Conservation (phyloP, 176 grass and related monocot species). For the Avena atlantica region DNA sequence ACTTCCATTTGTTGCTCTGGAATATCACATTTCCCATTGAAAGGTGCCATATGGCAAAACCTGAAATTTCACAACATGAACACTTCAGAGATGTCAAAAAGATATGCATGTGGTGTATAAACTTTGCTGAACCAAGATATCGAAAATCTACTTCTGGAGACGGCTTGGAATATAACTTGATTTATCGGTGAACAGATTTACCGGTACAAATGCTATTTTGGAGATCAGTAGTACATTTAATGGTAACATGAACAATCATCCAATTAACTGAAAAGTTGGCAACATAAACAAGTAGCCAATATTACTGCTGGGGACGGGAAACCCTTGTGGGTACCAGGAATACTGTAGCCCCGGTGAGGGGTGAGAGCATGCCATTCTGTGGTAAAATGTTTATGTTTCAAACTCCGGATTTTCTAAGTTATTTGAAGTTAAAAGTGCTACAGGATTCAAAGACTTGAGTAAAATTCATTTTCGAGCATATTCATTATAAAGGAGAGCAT, state of each 20-base stretch:
- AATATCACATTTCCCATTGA: conserved; percentile 66
- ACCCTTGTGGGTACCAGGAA: background rate
- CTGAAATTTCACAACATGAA: conserved; percentile 44
- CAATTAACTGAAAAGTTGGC: no score
- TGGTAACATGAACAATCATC: no score
- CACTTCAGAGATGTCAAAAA: conserved; percentile 25
- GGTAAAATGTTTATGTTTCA: background rate
- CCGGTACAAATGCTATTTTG: background rate
- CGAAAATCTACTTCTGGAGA: background rate
- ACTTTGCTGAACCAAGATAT: background rate
- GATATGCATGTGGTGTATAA: background rate
- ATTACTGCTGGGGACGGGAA: no score
- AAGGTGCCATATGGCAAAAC: conserved; percentile 89
- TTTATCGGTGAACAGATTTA: background rate
- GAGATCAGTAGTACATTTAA: no score
- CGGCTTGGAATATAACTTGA: background rate
- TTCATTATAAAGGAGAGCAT: conserved; percentile 5
- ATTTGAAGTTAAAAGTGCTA: background rate
- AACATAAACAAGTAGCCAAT: no score
- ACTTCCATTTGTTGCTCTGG: conserved; percentile 61
- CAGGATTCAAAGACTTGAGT: background rate
- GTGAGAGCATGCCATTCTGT: background rate
- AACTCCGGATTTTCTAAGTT: background rate
- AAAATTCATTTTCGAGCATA: background rate
- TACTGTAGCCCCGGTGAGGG: background rate